These are phyloP conservation scores for Penicillium verrucosum DNA, from an alignment of 2,329 filamentous ascomycete genomes.

Conservation along the genomic window DNA sequence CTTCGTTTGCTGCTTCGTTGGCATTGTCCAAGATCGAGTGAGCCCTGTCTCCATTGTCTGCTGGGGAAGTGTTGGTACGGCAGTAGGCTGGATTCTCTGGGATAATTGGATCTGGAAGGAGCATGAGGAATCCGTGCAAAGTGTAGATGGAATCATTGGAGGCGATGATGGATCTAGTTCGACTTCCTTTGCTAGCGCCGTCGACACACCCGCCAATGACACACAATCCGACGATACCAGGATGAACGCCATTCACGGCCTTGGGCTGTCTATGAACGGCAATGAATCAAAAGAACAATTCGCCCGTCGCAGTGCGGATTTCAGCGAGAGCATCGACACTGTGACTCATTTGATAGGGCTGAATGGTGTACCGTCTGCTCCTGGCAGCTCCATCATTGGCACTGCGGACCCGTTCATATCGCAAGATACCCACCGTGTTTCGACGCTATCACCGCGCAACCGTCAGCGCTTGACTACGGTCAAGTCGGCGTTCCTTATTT, in stretches of 20 bases:
- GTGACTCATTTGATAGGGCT: constrained; percentile 37
- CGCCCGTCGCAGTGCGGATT: constrained; percentile 27
- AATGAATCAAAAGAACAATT: constrained; percentile 34
- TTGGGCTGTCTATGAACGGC: constrained; percentile 43
- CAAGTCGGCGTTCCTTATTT: constrained; percentile 90
- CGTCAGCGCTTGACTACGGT: constrained; percentile 71
- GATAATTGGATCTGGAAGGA: constrained; percentile 82
- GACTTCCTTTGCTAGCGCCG: constrained; percentile 36
- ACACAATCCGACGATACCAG: constrained; percentile 29
- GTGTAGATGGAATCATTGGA: constrained; percentile 28
- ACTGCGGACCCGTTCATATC: constrained; percentile 24
- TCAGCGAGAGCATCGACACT: constrained; percentile 49
- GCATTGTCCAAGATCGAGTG: constrained; percentile 82
- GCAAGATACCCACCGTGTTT: constrained; percentile 25
- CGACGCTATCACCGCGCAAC: constrained; percentile 52
- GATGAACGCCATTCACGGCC: constrained; percentile 37
- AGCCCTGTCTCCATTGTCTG: constrained; percentile 85
- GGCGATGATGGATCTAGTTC: constrained; percentile 42
- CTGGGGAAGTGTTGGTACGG: constrained; percentile 76
- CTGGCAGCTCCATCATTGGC: constrained; percentile 20
- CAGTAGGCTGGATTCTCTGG: constrained; percentile 86
- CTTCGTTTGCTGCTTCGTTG: constrained; percentile 90
- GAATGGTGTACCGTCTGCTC: constrained; percentile 15
- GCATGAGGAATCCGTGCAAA: constrained; percentile 45
- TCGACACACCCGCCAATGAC: constrained; percentile 28